Base-by-base conservation (phyloP, 2,329 filamentous ascomycete genomes). In the Colletotrichum sojae region DNA sequence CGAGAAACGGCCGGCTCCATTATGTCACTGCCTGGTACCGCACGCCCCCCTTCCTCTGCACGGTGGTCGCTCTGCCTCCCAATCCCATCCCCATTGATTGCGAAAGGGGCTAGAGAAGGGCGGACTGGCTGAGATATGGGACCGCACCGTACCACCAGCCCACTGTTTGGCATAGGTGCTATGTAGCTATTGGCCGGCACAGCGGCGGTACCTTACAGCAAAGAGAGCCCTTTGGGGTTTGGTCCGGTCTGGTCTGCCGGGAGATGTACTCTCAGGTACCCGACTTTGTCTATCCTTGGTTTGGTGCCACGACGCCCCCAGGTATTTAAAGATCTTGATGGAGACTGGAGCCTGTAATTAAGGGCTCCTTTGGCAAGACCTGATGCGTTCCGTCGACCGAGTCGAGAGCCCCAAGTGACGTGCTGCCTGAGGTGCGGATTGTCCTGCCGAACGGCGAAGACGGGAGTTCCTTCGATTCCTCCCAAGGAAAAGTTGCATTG, bases 301-400 rank as follows among this genome's bases (percentile, higher is more conserved):
- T 52, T 60, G 66, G 55, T 56, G 22, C 49, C 27, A 48, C 13
- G 45, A 54, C 59, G 59, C 59, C 59, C 49, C 59, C 20, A 45
- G 25, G 54, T 69, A 60, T 60, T 66, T 66, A 69, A 61, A 69
- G 51, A 69, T 66, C 51, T 61, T 46, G 55, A 69, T 61, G 54
- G 49, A 52, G 36, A 66, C 63, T 20, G 15, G 31, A 49, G 18
- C 55, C 52, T 66, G 43, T 69, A 43, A 69, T 67, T 56, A 61
- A 61, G 67, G 62, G 62, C 45, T 48, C 45, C 18, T 61, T 49
- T 16, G 46, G 55, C 62, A 46, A 36, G 46, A 67, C 62, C 62
- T 61, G 62, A 57, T 51, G 67, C 51, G 56, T 45, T 46, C 49
- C 56, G 45, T 56, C 52, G 62, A 61, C 55, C 46, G 62, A 67